Base-by-base conservation (phyloP, 495 filamentous ascomycete species). In the Penicillium chermesinum region DNA sequence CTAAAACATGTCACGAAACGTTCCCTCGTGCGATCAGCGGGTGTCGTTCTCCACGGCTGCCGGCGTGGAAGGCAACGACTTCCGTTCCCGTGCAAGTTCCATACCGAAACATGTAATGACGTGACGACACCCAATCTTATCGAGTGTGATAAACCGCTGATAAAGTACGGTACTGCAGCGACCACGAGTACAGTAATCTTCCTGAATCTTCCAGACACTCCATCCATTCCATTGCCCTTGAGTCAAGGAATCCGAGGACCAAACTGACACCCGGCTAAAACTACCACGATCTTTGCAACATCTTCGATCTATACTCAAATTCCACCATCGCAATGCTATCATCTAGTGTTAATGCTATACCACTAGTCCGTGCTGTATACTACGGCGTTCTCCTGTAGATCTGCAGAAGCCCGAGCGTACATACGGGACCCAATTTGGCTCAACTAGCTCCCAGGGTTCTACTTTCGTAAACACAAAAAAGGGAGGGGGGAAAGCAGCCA, bases 161-260 rank as follows among this genome's bases (percentile, higher is more conserved):
- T 30, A 30, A 10, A 10, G 10, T 4, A 30, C 25, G 25, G 25
- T 30, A 30, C 25, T 30, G 25, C 25, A 5, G 10, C 25, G 25
- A 10, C 25, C 25, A 30, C 25, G 25, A 5, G 10, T 30, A 10
- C 10, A 30, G 5, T 10, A 10, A 44, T 44, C 39, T 55, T 63
- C 60, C 51, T 58, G 60, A 63, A 63, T 47, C 60, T 63, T 63
- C 60, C 49, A 62, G 59, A 54, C 59, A 63, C 60, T 60, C 59
- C 55, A 52, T n/a, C n/a, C n/a, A n/a, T n/a, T n/a, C n/a, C n/a
- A n/a, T n/a, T n/a, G n/a, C n/a, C n/a, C n/a, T n/a, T n/a, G n/a
- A n/a, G n/a, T n/a, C n/a, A n/a, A n/a, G n/a, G n/a, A n/a, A n/a
- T n/a, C n/a, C n/a, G n/a, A n/a, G n/a, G n/a, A n/a, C n/a, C n/a